Evolutionary conservation across 805 yeast genomes (phyloP), one percentile per base, ranked within the genome.

Genomic region (Torulaspora quercuum): DNA sequence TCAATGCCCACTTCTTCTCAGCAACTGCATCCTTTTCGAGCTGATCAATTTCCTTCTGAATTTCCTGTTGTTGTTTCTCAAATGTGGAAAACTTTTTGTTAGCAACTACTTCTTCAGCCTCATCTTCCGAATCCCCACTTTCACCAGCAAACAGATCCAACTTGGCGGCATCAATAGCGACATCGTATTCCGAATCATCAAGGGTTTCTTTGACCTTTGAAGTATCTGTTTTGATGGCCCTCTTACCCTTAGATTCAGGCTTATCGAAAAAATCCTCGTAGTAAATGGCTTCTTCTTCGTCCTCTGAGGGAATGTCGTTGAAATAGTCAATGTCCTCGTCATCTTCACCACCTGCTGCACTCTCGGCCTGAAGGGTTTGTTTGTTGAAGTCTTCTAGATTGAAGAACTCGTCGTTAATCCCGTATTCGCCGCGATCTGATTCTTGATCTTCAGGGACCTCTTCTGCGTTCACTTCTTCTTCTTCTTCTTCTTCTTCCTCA

Each of bases 1-100:
- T 82, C 76, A 90, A 72, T 6, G 95, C 78, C 98, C 98, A 90
- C 52, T 78, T 79, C 66, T 92, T 90, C 40, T 82, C 90, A 3
- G 89, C 92, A 19, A 90, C 79, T 11, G 92, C 80, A 58, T 89
- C 97, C 29, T 78, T 76, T 63, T 90, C 98, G 33, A 89, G 68
- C 49, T 74, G 70, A 22, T 74, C 74, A 43, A 92, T 92, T 61
- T 92, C 95, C 22, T 73, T 70, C 52, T 80, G 84, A 16, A 92
- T 68, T 42, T 76, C 76, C 35, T 69, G 68, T 61, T 90, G 97
- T 58, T 87, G 95, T 49, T 75, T 81, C 61, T 90, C 94, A 57
- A 77, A 87, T 3, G 86, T 75, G 0, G 95, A 85, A 39, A 87
- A 62, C 15, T 52, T 46, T 10, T 45, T 35, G 8, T 36, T 45